Evolutionary conservation across 495 filamentous ascomycete genomes (phyloP), one percentile per base, ranked within the genome.

Genomic region (Penicillium pulvis): DNA sequence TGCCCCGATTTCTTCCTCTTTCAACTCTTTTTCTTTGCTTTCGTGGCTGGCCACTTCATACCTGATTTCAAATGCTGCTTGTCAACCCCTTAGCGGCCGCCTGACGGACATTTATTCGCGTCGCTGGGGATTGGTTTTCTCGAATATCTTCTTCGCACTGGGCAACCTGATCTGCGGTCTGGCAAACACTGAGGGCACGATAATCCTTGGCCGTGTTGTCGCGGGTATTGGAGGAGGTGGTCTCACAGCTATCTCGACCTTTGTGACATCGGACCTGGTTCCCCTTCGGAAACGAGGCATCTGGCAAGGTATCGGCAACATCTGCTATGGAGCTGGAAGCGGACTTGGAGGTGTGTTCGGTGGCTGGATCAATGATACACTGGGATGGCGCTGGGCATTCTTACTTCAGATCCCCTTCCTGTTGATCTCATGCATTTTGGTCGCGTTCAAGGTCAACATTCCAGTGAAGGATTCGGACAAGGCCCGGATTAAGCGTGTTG

Each of bases 1-100:
- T 4, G 91, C 85, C 3, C 90, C 93, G 11, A 96, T 97, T 55
- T 90, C 91, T 16, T 88, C 85, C 55, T 88, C 89, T 17, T 97
- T 97, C 72, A 79, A 86, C 49, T 95, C 91, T 1, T 81, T 96
- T 44, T 87, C 85, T n/a, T 75, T 94, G 26, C 78, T 96, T 44
- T 93, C 92, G 6, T 97, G 93, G 93, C 85, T 97, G 12, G 93
- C 92, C 3, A 89, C 89, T 4, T 85, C 90, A 24, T 97, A 96
- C 70, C 83, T 97, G 30, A 93, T 97, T 61, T 87, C 93, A 48
- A 95, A 93, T 72, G 91, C 93, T 6, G 90, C 90, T 2, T 87
- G 85, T 50, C 93, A 97, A 61, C 93, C 93, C 3, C 74, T 97
- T 12, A 88, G 87, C 50, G 93, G 93, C 17, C 83, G 90, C 6